These are phyloP conservation scores for Coniferiporia sulphurascens DNA, from an alignment of 1,284 basidiomycete genomes.

Conservation along the genomic window DNA sequence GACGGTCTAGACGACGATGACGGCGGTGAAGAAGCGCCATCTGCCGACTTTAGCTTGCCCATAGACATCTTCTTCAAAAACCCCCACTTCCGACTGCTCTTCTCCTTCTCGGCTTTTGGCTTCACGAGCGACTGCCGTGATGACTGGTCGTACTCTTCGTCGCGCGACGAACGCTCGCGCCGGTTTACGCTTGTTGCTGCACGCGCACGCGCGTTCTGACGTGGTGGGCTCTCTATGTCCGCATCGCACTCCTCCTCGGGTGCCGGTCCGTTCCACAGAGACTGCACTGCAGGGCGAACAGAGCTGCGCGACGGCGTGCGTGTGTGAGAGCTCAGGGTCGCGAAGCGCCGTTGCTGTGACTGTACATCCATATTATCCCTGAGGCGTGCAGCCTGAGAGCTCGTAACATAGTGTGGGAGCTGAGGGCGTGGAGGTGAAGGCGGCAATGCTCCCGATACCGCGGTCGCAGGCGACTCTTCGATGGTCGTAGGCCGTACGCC, in stretches of 20 bases:
- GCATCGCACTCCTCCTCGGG: conserved; percentile 24
- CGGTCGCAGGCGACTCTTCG: conserved; percentile 9
- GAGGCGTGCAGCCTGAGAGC: conserved; percentile 55
- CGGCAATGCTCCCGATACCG: conserved; percentile 18
- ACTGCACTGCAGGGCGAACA: conserved; percentile 39
- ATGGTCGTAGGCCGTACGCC: conserved; percentile 16
- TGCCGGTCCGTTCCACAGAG: conserved; percentile 31
- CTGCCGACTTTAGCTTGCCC: conserved; percentile 62
- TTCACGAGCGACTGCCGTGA: conserved; percentile 31
- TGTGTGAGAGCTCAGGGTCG: conserved; percentile 54
- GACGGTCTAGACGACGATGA: conserved; percentile 35
- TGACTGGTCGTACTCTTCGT: conserved; percentile 10
- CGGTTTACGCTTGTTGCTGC: conserved; percentile 14
- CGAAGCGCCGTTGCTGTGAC: conserved; percentile 41
- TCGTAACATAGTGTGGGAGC: conserved; percentile 48
- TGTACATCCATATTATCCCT: conserved; percentile 5
- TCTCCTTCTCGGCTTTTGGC: conserved; percentile 44
- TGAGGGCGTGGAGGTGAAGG: conserved; percentile 39
- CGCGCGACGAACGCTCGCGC: background rate
- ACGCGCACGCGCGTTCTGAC: conserved; percentile 8
- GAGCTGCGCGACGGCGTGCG: conserved; percentile 32
- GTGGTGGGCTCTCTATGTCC: conserved; percentile 9
- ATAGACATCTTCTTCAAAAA: conserved; percentile 97
- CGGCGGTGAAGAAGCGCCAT: conserved; percentile 29
- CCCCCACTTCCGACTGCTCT: conserved; percentile 71